These are phyloP conservation scores for Trichoderma breve DNA, from an alignment of 2,329 filamentous ascomycete species.

Conservation along the genomic window DNA sequence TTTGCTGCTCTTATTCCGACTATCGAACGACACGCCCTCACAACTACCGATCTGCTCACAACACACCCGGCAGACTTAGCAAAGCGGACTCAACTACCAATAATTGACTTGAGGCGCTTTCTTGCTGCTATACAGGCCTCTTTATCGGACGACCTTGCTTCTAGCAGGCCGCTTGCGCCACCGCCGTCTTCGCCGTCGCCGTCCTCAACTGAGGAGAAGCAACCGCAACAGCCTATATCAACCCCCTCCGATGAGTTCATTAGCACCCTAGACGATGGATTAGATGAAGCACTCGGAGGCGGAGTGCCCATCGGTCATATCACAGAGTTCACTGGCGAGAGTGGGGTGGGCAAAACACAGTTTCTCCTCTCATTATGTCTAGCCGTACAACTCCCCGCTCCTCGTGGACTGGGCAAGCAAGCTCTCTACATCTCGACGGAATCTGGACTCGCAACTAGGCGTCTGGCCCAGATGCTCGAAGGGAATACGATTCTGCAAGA, in stretches of 20 bases:
- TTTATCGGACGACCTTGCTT: conserved; percentile 60
- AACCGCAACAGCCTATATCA: conserved; percentile 28
- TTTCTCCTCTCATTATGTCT: conserved; percentile 83
- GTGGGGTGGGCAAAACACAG: conserved; percentile 92
- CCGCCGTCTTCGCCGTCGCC: not conserved
- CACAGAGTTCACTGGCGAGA: conserved; percentile 89
- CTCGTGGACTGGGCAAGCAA: conserved; percentile 67
- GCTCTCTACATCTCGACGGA: conserved; percentile 95
- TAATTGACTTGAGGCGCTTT: conserved; percentile 75
- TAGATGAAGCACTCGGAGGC: conserved; percentile 71
- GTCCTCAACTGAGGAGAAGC: conserved; percentile 1
- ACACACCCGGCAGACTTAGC: conserved; percentile 80
- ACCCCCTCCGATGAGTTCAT: conserved; percentile 49
- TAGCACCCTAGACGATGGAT: conserved; percentile 72
- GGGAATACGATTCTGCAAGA: conserved; percentile 59
- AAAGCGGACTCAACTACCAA: conserved; percentile 77
- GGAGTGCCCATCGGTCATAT: conserved; percentile 79
- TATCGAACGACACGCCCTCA: conserved; percentile 75
- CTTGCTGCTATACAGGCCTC: conserved; percentile 64
- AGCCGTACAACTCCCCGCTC: conserved; percentile 74
- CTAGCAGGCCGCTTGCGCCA: conserved; percentile 27
- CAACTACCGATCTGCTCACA: conserved; percentile 79
- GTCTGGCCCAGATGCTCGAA: conserved; percentile 75
- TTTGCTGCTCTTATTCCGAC: conserved; percentile 75
- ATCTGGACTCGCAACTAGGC: conserved; percentile 74